Base-by-base conservation (phyloP, 2,329 filamentous ascomycete genomes). In the Diplocarpon rosae region DNA sequence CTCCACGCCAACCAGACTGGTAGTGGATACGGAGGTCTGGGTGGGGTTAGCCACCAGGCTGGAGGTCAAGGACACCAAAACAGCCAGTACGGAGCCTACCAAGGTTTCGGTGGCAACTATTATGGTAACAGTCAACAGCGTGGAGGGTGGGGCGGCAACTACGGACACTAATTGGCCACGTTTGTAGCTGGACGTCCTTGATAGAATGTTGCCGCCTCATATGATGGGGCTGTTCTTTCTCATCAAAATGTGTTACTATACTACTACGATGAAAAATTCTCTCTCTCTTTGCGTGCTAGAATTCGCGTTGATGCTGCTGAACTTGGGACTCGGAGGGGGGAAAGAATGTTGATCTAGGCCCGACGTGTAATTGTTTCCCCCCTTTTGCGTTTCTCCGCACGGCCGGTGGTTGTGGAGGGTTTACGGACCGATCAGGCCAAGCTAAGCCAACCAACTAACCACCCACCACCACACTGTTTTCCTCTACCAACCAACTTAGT, bases 61-160 rank as follows among this genome's bases (percentile, higher is more conserved):
- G 56, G 48, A 48, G 65, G 62, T 24, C 66, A 66, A 48, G 66
- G 62, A 28, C 65, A 65, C 46, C 64, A 67, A 49, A 59, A 51
- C 51, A 63, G 59, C 58, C 68, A 70, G 59, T 62, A 64, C 54
- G 59, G 60, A 46, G 66, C 62, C 46, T 67, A 68, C 50, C 69
- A 60, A 65, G 67, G 49, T 61, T 67, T 59, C 60, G 68, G 66
- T 37, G 64, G 55, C 38, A 63, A 59, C 43, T 61, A 62, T 43
- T 39, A 40, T 13, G 58, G 59, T 37, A 66, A 63, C 37, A 65
- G 64, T 46, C 58, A 61, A 40, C 65, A 66, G 45, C 66, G 68
- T 37, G 68, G 68, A 48, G 69, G 69, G 44, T 72, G 69, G 69
- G 67, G 69, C 52, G 63, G 62, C 53, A 70, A 69, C 59, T 71